Conservation (phyloP, 2,329 filamentous ascomycete genomes). For the Fusarium annulatum region DNA sequence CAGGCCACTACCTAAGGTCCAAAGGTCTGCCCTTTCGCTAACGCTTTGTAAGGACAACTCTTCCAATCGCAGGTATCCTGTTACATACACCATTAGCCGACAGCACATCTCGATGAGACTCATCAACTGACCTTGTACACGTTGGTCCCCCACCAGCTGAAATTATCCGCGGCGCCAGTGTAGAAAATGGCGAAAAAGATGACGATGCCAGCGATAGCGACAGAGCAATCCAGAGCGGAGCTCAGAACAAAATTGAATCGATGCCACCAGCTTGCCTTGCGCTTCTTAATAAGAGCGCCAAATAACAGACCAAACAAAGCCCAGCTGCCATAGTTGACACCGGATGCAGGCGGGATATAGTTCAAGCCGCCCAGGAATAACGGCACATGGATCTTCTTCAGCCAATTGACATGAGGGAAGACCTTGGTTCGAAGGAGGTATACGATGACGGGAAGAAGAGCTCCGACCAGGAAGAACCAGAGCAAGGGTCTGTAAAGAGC, state of each 20-base stretch:
- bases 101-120: neutral
- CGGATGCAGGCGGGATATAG: slow-evolving; percentile 49
- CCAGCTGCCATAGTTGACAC: slow-evolving; percentile 50
- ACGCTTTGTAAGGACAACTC: slow-evolving; percentile 31
- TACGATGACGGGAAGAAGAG: slow-evolving; percentile 58
- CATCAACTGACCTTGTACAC: slow-evolving; percentile 26
- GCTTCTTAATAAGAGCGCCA: slow-evolving; percentile 40
- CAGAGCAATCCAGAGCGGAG: slow-evolving; percentile 47
- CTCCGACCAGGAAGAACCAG: slow-evolving; percentile 66
- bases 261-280: slow-evolving; percentile 46
- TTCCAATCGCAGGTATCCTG: slow-evolving; percentile 43
- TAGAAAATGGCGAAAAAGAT: slow-evolving; percentile 51
- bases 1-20: neutral
- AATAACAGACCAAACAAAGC: slow-evolving; percentile 47
- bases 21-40: neutral
- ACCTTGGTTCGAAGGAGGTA: slow-evolving; percentile 48
- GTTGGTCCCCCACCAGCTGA: slow-evolving; percentile 48
- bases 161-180: slow-evolving; percentile 41
- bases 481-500: slow-evolving; percentile 61
- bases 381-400: slow-evolving; percentile 47
- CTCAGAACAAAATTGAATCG: slow-evolving; percentile 49
- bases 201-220: slow-evolving; percentile 48
- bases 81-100: neutral
- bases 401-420: slow-evolving; percentile 42
- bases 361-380: slow-evolving; percentile 48